phyloP scores from a whole-genome alignment of 1,284 basidiomycete species.

The Boletus smithii region DNA sequence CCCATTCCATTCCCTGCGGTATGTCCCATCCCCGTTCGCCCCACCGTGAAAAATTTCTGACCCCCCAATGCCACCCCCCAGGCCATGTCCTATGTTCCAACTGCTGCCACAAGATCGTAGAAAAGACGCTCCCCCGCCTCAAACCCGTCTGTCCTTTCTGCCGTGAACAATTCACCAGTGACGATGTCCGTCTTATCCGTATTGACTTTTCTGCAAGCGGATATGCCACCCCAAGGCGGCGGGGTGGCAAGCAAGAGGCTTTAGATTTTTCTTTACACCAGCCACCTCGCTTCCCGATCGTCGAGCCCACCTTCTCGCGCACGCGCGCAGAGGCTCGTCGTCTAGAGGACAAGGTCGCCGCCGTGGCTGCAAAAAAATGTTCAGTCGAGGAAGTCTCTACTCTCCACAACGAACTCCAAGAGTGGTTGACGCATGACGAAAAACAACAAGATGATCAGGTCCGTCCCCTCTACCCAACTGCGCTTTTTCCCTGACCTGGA shows the following conservation, averaged over 20 bases:
- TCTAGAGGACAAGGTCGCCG: constrained; percentile 72
- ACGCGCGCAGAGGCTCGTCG: constrained; percentile 57
- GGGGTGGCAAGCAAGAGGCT: constrained; percentile 46
- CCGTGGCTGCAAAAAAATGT: constrained; percentile 78
- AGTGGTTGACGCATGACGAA: constrained; percentile 60
- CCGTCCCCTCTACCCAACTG: constrained; percentile 37
- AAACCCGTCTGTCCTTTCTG: constrained; percentile 76
- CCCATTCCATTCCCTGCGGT: constrained; percentile 79
- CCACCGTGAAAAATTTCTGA: constrained; percentile 11
- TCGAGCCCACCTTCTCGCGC: constrained; percentile 39
- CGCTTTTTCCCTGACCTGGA: constrained; percentile 13
- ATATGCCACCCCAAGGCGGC: constrained; percentile 58
- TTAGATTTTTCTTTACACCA: constrained; percentile 45
- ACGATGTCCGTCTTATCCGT: constrained; percentile 68
- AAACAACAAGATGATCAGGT: constrained; percentile 59
- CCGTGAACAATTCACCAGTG: constrained; percentile 64
- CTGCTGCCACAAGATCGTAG: constrained; percentile 74
- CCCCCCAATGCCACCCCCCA: constrained; percentile 29
- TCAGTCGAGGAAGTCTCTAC: constrained; percentile 75
- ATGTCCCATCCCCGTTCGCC: constrained; percentile 21
- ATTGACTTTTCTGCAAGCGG: constrained; percentile 67
- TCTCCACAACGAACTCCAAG: constrained; percentile 70
- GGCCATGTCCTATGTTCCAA: constrained; percentile 72
- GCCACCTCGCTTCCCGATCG: constrained; percentile 42
- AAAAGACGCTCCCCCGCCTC: constrained; percentile 67